A percentile compares a stretch with the other conserved stretches of the same genome.
Conservation (phyloP, 108 stramenopile species). For the Nitzschia sp. region DNA sequence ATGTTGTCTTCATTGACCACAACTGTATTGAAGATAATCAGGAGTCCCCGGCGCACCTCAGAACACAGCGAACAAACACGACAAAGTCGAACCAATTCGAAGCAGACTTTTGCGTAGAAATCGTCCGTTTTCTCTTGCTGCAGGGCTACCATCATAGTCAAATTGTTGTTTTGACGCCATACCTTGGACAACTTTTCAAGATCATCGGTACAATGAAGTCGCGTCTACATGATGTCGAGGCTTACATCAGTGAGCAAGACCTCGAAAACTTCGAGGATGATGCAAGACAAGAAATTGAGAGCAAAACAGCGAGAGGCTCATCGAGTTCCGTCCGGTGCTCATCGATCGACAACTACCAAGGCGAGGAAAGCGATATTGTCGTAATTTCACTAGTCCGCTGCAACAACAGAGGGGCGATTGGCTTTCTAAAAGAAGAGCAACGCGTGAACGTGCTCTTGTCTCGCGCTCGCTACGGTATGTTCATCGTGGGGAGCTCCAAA, state of each 20-base stretch:
- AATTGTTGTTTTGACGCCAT: not conserved
- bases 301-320: no score
- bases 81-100: not conserved
- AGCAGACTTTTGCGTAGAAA: not conserved
- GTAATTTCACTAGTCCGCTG: conserved; percentile 78
- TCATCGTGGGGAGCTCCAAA: conserved; percentile 48
- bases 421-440: conserved; percentile 84
- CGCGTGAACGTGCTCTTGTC: conserved; percentile 93
- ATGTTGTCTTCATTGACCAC: not conserved
- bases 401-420: conserved; percentile 62
- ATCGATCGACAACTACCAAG: conserved; percentile 88
- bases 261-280: no score
- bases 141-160: not conserved
- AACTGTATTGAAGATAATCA: not conserved
- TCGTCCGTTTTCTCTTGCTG: not conserved
- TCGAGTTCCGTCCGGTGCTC: conserved; percentile 38
- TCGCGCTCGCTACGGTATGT: conserved; percentile 63
- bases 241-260: no score
- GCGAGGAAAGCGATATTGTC: conserved; percentile 89
- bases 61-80: not conserved
- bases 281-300: no score
- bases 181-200: not conserved
- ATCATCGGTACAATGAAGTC: no score
- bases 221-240: no score
- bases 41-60: not conserved